A percentile compares a stretch with the other conserved stretches of the same genome.
These are phyloP conservation scores for Nannochloropsis salina DNA, from an alignment of 108 stramenopile species.

Conservation along the genomic window DNA sequence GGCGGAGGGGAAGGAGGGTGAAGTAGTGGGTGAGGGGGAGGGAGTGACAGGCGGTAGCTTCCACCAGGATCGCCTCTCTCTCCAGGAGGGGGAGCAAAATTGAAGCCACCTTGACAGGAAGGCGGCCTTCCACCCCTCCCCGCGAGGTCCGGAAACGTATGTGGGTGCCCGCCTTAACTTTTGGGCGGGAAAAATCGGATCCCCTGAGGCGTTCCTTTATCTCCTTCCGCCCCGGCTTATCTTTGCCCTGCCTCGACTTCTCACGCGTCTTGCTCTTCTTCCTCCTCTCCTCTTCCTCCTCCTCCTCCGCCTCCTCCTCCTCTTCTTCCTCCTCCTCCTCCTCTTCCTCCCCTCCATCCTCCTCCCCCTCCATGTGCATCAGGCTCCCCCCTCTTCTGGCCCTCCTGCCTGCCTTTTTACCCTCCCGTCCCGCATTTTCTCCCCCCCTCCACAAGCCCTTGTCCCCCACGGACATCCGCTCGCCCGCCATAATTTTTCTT, in stretches of 20 bases:
- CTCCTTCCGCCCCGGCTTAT: background rate
- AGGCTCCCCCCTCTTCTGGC: background rate
- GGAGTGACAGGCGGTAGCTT: background rate
- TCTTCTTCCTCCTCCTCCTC: background rate
- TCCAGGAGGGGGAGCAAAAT: background rate
- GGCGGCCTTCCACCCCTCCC: background rate
- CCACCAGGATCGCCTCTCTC: background rate
- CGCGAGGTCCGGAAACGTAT: background rate
- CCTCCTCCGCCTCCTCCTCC: slow-evolving; percentile 9
- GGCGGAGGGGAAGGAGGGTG: background rate
- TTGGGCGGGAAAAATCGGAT: background rate
- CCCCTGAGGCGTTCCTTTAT: background rate
- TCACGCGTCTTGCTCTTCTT: slow-evolving; percentile 6
- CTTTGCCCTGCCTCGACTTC: background rate
- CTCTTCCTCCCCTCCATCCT: background rate
- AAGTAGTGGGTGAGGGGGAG: background rate
- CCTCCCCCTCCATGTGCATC: background rate
- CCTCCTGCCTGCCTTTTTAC: background rate
- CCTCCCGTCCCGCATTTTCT: background rate
- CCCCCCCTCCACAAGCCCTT: background rate
- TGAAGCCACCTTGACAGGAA: background rate
- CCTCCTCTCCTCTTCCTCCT: slow-evolving; percentile 28
- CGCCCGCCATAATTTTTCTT: background rate
- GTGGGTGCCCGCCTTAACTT: background rate
- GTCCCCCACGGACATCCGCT: too few relatives aligned